Evolutionary conservation across 768 basidiomycete genomes (phyloP).

Genomic region (Lentinula sp.): DNA sequence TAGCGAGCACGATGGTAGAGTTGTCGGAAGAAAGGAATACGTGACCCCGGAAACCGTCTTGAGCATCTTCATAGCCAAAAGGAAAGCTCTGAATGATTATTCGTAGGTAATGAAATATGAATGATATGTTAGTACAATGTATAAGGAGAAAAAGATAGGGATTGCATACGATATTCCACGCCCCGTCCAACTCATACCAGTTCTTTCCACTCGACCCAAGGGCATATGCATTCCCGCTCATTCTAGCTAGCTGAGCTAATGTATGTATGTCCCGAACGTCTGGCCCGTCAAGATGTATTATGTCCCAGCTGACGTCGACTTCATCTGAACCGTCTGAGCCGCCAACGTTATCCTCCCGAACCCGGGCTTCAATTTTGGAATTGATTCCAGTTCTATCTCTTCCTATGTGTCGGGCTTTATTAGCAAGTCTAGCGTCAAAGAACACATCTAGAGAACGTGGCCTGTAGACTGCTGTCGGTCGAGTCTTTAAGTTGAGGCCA

Average conservation of each 20-base stretch:
- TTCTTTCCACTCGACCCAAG: slow-evolving; percentile 51
- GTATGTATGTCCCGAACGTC: slow-evolving; percentile 79
- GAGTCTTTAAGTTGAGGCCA: slow-evolving; percentile 28
- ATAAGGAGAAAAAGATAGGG: slow-evolving; percentile 9
- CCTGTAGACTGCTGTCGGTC: slow-evolving; percentile 53
- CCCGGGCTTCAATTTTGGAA: not conserved
- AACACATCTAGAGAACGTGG: slow-evolving; percentile 48
- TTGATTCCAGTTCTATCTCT: not conserved
- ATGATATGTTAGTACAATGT: not conserved
- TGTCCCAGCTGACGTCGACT: slow-evolving; percentile 57
- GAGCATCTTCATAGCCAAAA: slow-evolving; percentile 64
- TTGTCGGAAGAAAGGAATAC: slow-evolving; percentile 79
- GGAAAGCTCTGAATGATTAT: slow-evolving; percentile 56
- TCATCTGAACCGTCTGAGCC: slow-evolving; percentile 56
- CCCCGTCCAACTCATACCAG: slow-evolving; percentile 77
- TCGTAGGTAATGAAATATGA: not conserved
- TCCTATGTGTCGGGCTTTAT: slow-evolving; percentile 39
- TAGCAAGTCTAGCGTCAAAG: slow-evolving; percentile 39
- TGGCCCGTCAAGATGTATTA: slow-evolving; percentile 60
- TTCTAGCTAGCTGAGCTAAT: slow-evolving; percentile 68
- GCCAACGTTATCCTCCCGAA: not conserved
- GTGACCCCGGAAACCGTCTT: slow-evolving; percentile 84
- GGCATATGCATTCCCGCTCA: slow-evolving; percentile 88
- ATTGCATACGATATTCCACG: slow-evolving; percentile 58
- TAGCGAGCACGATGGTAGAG: slow-evolving; percentile 76